Evolutionary conservation across 2,329 filamentous ascomycete genomes (phyloP), one percentile per base, ranked within the genome.

Genomic region (Ceratocystis harringtonii): DNA sequence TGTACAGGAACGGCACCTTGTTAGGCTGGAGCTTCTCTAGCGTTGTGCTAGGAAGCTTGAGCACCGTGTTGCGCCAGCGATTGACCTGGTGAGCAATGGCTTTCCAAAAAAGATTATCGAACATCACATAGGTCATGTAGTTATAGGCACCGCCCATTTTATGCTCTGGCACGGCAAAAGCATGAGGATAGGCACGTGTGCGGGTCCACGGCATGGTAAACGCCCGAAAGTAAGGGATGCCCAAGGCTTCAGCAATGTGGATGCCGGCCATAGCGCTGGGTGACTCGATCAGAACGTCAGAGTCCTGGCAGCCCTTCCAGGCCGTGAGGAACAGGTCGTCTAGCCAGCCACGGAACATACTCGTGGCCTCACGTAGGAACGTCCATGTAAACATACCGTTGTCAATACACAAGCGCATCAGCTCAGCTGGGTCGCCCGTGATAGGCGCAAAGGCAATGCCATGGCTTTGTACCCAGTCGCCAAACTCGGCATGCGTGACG

Each of bases 141-240:
- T 99, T 99, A 78, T 96, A 97, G 0, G 87, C 87, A 28, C 94
- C 94, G 65, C 94, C 94, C 85, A 95, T 90, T 76, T 95, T 96
- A 75, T 89, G 86, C 68, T 95, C 89, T 1, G 91, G 89, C 68
- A 95, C 92, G 30, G 92, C 88, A 75, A 99, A 99, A 0, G 94
- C 94, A 75, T 99, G 94, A 1, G 94, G 94, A 71, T 99, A 99
- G 0, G 92, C 91, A 64, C 94, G 82, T 17, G 94, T 99, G 61
- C 92, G 85, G 0, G 94, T 96, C 94, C 94, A 99, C 0, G 94
- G 94, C 94, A 99, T 99, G 19, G 91, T 95, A 73, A 99, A 99
- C 0, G 92, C 92, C 65, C 94, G 85, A 78, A 97, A 97, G 74
- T 99, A 99, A 0, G 94, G 94, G 57, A 99, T 95, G 15, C 84